Percentiles rank a stretch among this genome's conserved stretches.
Conservation (phyloP, 2,329 filamentous ascomycete species). For the Sporothrix phasma region DNA sequence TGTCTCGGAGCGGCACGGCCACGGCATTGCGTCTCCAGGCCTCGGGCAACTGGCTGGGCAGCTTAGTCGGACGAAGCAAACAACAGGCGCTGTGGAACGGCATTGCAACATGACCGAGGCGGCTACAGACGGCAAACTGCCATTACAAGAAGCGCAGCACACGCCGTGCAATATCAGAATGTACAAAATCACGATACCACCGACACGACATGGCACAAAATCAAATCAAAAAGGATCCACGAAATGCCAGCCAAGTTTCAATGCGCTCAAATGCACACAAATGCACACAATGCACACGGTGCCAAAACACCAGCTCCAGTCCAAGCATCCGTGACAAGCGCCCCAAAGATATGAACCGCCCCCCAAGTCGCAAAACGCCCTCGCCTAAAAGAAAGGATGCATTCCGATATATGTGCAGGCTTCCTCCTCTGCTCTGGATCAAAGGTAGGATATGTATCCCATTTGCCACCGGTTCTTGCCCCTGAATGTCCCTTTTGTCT, state of each 20-base stretch:
- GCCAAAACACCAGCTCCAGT: not conserved
- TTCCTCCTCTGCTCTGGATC: not conserved
- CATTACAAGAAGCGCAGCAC: not conserved
- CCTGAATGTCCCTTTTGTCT: not conserved
- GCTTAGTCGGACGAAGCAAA: constrained; percentile 42
- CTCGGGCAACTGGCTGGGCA: constrained; percentile 55
- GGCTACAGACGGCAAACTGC: not conserved
- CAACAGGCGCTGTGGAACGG: constrained; percentile 38
- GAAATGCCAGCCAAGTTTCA: not conserved
- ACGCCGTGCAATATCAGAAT: not conserved
- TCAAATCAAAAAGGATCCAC: not conserved
- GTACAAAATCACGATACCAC: not conserved
- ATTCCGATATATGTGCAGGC: not conserved
- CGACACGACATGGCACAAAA: not conserved
- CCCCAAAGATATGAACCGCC: not conserved
- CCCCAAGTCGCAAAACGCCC: not conserved
- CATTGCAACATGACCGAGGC: not conserved
- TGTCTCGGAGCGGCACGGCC: constrained; percentile 30
- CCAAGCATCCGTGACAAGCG: not conserved
- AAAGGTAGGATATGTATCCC: not conserved
- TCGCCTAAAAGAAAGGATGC: not conserved
- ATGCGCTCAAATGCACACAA: not conserved
- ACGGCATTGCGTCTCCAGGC: constrained; percentile 45
- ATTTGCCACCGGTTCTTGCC: not conserved
- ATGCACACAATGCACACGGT: not conserved